These are phyloP conservation scores for Camelina sativa DNA, from an alignment of 345 rosid species.

Conservation along the genomic window DNA sequence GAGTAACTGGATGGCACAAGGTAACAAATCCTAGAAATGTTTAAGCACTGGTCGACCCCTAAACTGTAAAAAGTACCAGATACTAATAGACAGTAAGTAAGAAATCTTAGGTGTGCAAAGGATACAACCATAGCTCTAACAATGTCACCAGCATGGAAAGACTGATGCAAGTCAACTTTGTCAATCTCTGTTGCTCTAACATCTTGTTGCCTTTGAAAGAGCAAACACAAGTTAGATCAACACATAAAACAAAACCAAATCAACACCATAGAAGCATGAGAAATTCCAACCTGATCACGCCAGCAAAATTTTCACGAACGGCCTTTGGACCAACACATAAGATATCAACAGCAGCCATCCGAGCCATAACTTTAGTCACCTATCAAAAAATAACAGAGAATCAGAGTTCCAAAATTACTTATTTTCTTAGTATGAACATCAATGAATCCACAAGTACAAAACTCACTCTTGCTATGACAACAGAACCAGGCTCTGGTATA, in stretches of 20 bases:
- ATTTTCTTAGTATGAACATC: not conserved
- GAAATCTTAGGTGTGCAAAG: constrained; percentile 41
- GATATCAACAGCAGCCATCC: constrained; percentile 77
- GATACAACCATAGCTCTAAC: constrained; percentile 92
- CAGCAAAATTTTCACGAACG: constrained; percentile 79
- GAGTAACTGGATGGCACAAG: not conserved
- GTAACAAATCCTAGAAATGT: not conserved
- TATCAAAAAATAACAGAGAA: constrained; percentile 14
- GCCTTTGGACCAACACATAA: constrained; percentile 86
- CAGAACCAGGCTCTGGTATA: constrained; percentile 84
- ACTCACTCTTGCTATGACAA: constrained; percentile 81
- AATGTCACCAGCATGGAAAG: constrained; percentile 86
- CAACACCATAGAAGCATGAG: not conserved
- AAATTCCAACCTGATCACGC: constrained; percentile 63
- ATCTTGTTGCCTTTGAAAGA: constrained; percentile 75
- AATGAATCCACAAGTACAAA: not conserved
- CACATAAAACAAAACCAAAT: not conserved
- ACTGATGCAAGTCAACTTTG: constrained; percentile 84
- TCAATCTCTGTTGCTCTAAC: constrained; percentile 94
- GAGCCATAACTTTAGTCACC: constrained; percentile 90
- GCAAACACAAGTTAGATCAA: constrained; percentile 3
- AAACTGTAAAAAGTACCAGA: not conserved
- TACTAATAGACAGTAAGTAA: no score
- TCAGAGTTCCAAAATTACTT: not conserved
- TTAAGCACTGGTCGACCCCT: not conserved